phyloP scores from a whole-genome alignment of 2,329 filamentous ascomycete genomes.

The Penicillium occitanis region DNA sequence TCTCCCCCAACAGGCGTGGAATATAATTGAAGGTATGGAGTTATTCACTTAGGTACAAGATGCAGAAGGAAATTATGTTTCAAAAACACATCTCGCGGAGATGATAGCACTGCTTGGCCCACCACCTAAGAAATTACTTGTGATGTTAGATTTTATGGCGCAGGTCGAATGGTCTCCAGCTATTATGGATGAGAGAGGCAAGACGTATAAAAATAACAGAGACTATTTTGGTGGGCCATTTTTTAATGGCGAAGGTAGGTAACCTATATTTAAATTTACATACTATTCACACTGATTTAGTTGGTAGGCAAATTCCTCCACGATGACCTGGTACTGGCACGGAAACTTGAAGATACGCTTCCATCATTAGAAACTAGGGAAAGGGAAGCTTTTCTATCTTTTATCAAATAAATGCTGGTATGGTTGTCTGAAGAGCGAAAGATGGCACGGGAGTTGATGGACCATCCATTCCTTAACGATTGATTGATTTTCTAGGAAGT shows the following conservation, averaged over 20 bases:
- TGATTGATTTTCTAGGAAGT: neutral
- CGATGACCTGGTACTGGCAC: constrained; percentile 24
- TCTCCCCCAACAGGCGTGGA: constrained; percentile 16
- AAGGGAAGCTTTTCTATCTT: constrained; percentile 33
- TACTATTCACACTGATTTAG: neutral
- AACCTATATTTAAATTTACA: neutral
- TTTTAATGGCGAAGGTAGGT: constrained; percentile 13
- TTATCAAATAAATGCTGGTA: constrained; percentile 34
- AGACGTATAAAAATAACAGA: constrained; percentile 19
- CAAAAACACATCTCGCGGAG: constrained; percentile 24
- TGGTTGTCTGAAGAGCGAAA: constrained; percentile 39
- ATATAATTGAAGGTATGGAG: constrained; percentile 25
- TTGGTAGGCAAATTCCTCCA: constrained; percentile 23
- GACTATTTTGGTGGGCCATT: constrained; percentile 22
- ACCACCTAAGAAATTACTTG: constrained; percentile 20
- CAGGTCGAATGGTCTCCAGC: constrained; percentile 42
- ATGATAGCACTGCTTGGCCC: constrained; percentile 25
- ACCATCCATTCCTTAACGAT: constrained; percentile 35
- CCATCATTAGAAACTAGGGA: constrained; percentile 31
- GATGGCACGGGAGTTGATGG: constrained; percentile 37
- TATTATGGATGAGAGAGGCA: constrained; percentile 2
- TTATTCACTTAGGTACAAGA: constrained; percentile 25
- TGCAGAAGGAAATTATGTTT: constrained; percentile 20
- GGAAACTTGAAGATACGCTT: constrained; percentile 24
- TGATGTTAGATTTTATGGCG: constrained; percentile 37